Base-by-base conservation (phyloP, 2,329 filamentous ascomycete genomes). In the Harringtonia aguacate region DNA sequence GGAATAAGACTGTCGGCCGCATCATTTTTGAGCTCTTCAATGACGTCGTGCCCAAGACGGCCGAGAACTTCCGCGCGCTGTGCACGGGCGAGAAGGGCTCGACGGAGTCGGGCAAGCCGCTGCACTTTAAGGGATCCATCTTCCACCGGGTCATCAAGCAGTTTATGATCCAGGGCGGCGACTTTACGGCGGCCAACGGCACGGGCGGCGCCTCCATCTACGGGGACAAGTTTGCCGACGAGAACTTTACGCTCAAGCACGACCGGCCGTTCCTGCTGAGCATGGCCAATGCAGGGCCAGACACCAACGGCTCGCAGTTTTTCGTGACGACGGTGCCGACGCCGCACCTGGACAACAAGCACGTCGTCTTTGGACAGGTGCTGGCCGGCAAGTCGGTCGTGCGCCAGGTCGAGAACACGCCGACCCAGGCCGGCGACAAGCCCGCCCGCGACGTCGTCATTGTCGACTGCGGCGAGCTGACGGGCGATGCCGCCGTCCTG, bases 141-240 rank as follows among this genome's bases (percentile, higher is more conserved):
- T 97, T 98, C 73, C 90, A 98, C 72, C 85, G 90, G 41, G 85
- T 98, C 52, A 98, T 98, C 70, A 95, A 95, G 73, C 78, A 86
- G 57, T 98, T 98, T 68, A 97, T 98, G 90, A 92, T 95, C 58
- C 85, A 95, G 69, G 89, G 92, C 59, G 90, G 92, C 65, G 92
- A 97, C 65, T 98, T 98, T 64, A 98, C 90, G 39, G 81, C 79
- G 44, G 87, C 87, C 61, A 90, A 97, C 61, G 92, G 90, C 52
- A 97, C 90, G 22, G 90, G 90, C 52, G 90, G 90, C 58, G 92
- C 97, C 70, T 92, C 85, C 51, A 97, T 98, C 64, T 98, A 97
- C 61, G 90, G 90, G 58, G 84, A 84, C 62, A 97, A 95, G 69
- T 98, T 98, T 57, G 85, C 86, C 56, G 90, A 98, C 57, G 90